Base-by-base conservation (phyloP, 495 filamentous ascomycete species). In the Cairneyella variabilis region DNA sequence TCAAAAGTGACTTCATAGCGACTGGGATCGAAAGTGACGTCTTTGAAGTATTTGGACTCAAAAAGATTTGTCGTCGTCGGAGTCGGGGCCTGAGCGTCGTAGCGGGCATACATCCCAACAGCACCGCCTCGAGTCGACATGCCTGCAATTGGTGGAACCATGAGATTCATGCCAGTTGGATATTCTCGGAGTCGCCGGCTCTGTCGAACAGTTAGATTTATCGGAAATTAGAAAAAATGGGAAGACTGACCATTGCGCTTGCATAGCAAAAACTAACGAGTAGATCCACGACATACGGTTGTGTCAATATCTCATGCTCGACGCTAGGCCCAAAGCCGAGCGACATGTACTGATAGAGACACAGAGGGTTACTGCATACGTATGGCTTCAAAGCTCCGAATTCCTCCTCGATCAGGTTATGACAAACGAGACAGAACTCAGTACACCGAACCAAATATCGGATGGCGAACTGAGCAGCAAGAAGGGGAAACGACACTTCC, bases 301-400 rank as follows among this genome's bases (percentile, higher is more conserved):
- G 86, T 14, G 82, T 77, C 25, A 85, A 54, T 26, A 97, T 88
- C 61, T 96, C 90, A 62, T 89, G 79, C 63, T 96, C 91, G 50
- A 96, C 79, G 61, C 82, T 88, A 1, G 89, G 85, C 0, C 91
- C 91, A 65, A 96, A 84, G 0, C 89, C 90, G 22, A 93, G 74
- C n/a, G 78, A 76, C 81, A 96, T 88, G 70, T 95, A 96, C 62
- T 97, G 92, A 58, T 90, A 93, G 2, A 96, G 71, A 62, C 92
- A 97, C 7, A 97, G 74, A 3, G 77, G 78, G 17, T 82, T 80
- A 23, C 79, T 83, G 73, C 92, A 97, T 17, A 96, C 90, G 60
- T 93, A 96, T 0, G 92, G 92, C 54, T 90, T 92, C 38, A 97
- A 71, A n/a, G 91, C 86, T 58, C 91, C 88, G 41, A 95, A 86